A percentile compares a stretch with the other conserved stretches of the same genome.
phyloP scores from a whole-genome alignment of 208 protist species.

The Herpetomonas muscarum region DNA sequence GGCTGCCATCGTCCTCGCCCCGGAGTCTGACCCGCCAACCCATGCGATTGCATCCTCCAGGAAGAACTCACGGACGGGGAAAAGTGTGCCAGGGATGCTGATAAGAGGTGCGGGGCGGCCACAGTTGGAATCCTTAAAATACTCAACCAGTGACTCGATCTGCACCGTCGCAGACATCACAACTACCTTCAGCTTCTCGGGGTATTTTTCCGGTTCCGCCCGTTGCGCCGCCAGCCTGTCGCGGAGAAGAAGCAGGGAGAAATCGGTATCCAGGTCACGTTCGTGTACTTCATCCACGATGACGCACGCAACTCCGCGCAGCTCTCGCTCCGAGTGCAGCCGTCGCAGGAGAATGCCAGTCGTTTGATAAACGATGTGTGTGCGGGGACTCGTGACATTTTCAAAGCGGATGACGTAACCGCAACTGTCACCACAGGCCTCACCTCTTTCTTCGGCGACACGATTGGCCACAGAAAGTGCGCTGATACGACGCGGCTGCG shows the following conservation, averaged over 20 bases:
- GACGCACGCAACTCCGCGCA: constrained; percentile 78
- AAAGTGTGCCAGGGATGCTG: constrained; percentile 81
- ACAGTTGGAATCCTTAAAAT: constrained; percentile 47
- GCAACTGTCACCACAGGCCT: constrained; percentile 78
- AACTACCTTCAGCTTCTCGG: constrained; percentile 92
- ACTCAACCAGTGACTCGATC: constrained; percentile 61
- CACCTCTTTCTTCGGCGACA: constrained; percentile 82
- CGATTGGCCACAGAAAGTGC: constrained; percentile 88
- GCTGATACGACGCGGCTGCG: constrained; percentile 87
- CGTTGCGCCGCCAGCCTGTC: constrained; percentile 59
- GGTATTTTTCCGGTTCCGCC: constrained; percentile 27
- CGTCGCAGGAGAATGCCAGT: constrained; percentile 98
- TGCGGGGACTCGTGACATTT: constrained; percentile 68
- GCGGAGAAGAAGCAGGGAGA: constrained; percentile 71
- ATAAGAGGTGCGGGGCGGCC: constrained; percentile 41
- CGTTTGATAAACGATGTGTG: constrained; percentile 98
- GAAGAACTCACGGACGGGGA: constrained; percentile 80
- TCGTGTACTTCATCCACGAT: constrained; percentile 90
- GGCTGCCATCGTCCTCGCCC: constrained; percentile 32
- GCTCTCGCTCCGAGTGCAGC: constrained; percentile 89
- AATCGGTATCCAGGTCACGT: constrained; percentile 82
- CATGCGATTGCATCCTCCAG: constrained; percentile 78
- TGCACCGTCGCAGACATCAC: constrained; percentile 96
- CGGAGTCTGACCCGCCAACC: constrained; percentile 23
- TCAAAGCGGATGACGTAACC: constrained; percentile 91